A percentile compares a stretch with the other conserved stretches of the same genome.
Conservation (phyloP, 2,329 filamentous ascomycete species). For the Fusarium buxicola region DNA sequence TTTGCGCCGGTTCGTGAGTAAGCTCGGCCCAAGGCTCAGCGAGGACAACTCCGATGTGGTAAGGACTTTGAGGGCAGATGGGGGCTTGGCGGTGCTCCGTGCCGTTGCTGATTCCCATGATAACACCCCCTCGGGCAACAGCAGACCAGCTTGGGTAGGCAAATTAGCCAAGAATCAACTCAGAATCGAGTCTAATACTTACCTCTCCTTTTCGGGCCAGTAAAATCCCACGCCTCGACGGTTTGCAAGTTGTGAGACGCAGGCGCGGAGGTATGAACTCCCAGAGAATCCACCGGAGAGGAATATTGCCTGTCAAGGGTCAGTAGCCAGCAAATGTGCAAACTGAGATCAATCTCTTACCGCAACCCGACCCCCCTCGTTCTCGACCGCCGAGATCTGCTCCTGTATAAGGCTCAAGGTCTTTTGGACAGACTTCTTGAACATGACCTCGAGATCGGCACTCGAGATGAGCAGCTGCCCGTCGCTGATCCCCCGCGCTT, state of each 20-base stretch:
- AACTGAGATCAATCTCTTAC: neutral
- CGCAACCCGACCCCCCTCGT: neutral
- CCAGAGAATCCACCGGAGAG: slow-evolving; percentile 27
- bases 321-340: neutral
- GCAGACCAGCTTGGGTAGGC: slow-evolving; percentile 16
- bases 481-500: slow-evolving; percentile 5
- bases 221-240: slow-evolving; percentile 4
- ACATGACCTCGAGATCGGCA: slow-evolving; percentile 20
- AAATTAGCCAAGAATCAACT: neutral
- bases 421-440: slow-evolving; percentile 10
- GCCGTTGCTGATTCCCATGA: slow-evolving; percentile 22
- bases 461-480: slow-evolving; percentile 24
- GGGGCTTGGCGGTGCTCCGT: slow-evolving; percentile 1
- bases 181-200: neutral
- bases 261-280: slow-evolving; percentile 15
- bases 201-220: slow-evolving; percentile 11
- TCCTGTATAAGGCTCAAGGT: slow-evolving; percentile 18
- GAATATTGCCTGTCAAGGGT: slow-evolving; percentile 21
- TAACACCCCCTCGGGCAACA: slow-evolving; percentile 25
- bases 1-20: slow-evolving; percentile 7
- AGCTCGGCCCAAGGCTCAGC: slow-evolving; percentile 11
- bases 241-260: slow-evolving; percentile 5
- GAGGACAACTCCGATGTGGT: slow-evolving; percentile 18
- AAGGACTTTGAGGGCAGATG: slow-evolving; percentile 6
- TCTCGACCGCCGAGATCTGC: slow-evolving; percentile 13